Conservation (phyloP, 108 stramenopile species). For the Schizochytrium sp. region DNA sequence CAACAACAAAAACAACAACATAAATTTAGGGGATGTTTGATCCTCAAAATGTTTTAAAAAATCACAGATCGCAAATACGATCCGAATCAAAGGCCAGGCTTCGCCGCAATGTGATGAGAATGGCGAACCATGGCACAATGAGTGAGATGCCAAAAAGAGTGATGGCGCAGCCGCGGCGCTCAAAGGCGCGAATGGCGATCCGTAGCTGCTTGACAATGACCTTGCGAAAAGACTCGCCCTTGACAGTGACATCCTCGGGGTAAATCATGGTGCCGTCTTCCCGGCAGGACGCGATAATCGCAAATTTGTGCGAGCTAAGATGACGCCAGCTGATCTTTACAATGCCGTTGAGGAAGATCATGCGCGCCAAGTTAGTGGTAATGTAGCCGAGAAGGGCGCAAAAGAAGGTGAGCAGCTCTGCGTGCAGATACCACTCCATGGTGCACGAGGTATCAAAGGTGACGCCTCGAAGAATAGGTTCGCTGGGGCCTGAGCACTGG, state of each 20-base stretch:
- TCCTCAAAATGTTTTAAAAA: no score
- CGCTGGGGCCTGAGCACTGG: not conserved
- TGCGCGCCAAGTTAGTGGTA: not conserved
- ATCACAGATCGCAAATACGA: not conserved
- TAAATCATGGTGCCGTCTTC: not conserved
- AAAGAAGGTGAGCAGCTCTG: not conserved
- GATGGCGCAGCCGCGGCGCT: not conserved
- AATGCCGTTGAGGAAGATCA: not conserved
- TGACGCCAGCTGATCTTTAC: not conserved
- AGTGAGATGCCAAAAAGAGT: not conserved
- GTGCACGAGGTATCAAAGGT: constrained; percentile 5
- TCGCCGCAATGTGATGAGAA: not conserved
- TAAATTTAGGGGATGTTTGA: no score
- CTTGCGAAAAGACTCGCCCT: not conserved
- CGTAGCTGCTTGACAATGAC: not conserved
- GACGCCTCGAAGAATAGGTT: not conserved
- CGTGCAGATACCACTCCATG: not conserved
- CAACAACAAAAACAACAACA: no score
- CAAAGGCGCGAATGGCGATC: not conserved
- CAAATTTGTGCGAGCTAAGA: not conserved
- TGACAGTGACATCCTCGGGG: not conserved
- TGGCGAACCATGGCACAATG: not conserved
- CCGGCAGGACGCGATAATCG: not conserved
- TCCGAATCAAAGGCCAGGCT: not conserved
- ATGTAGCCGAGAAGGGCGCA: not conserved